phyloP scores from a whole-genome alignment of 1,139 yeast genomes.

The Sugiyamaella grinbergsii region DNA sequence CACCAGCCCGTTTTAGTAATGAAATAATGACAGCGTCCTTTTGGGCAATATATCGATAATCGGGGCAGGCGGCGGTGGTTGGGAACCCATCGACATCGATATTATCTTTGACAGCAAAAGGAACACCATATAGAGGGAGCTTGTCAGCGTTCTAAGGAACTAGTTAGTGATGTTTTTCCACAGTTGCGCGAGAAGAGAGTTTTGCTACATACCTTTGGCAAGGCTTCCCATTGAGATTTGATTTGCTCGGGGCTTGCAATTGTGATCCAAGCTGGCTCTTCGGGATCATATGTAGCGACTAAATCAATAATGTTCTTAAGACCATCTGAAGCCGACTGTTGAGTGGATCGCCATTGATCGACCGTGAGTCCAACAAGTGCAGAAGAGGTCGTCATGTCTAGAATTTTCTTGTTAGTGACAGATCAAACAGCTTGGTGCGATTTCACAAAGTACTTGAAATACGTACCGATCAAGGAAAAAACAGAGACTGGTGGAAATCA shows the following conservation, averaged over 20 bases:
- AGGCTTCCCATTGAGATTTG: slow-evolving; percentile 73
- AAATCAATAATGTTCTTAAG: slow-evolving; percentile 52
- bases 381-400: slow-evolving; percentile 10
- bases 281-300: slow-evolving; percentile 37
- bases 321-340: slow-evolving; percentile 62
- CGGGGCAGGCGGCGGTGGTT: slow-evolving; percentile 96
- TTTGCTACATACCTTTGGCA: slow-evolving; percentile 42
- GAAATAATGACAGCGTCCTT: slow-evolving; percentile 75
- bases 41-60: slow-evolving; percentile 65
- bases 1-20: slow-evolving; percentile 77
- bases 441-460: not conserved
- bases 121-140: slow-evolving; percentile 83
- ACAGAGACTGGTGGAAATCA: not conserved
- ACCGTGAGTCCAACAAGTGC: slow-evolving; percentile 57
- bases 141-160: slow-evolving; percentile 28
- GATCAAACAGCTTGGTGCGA: not conserved
- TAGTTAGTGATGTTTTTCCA: too few relatives aligned
- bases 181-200: not conserved
- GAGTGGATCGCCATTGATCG: slow-evolving; percentile 71
- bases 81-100: slow-evolving; percentile 80
- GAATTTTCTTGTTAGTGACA: not conserved
- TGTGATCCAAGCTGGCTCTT: slow-evolving; percentile 91
- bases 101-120: slow-evolving; percentile 91
- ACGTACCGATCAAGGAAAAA: too few relatives aligned
- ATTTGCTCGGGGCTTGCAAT: slow-evolving; percentile 62